phyloP scores from a whole-genome alignment of 495 filamentous ascomycete species.

The Lasiosphaeriaceae sp. region DNA sequence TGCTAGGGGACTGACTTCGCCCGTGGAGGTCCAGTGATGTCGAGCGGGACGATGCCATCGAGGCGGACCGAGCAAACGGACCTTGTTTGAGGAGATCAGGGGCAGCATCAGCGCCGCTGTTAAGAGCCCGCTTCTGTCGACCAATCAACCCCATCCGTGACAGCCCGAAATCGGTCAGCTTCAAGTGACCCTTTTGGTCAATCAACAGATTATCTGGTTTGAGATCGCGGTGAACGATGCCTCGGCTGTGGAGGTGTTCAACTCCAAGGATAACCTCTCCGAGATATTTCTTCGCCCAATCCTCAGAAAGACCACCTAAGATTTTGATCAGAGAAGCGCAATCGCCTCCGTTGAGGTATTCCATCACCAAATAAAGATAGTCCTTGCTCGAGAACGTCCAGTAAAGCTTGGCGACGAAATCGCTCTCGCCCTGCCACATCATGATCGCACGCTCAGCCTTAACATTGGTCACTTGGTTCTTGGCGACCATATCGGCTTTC shows the following conservation, averaged over 20 bases:
- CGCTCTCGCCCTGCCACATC: constrained; percentile 99
- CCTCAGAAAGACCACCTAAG: constrained; percentile 83
- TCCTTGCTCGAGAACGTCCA: constrained; percentile 99
- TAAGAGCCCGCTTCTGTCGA: constrained; percentile 87
- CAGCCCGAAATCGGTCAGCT: constrained; percentile 94
- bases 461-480: constrained; percentile 98
- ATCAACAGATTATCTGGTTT: constrained; percentile 98
- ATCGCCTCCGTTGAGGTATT: constrained; percentile 96
- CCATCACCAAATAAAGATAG: constrained; percentile 98
- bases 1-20: constrained; percentile 64
- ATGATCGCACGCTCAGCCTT: constrained; percentile 99
- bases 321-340: constrained; percentile 95
- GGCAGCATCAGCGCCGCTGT: constrained; percentile 72
- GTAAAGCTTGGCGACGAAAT: constrained; percentile 97
- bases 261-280: constrained; percentile 93
- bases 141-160: constrained; percentile 97
- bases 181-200: constrained; percentile 93
- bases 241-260: constrained; percentile 88
- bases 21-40: constrained; percentile 90
- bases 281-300: constrained; percentile 96
- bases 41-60: constrained; percentile 89
- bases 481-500: constrained; percentile 99
- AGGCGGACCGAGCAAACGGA: constrained; percentile 79
- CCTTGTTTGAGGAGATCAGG: constrained; percentile 91
- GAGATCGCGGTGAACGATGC: constrained; percentile 93